A percentile compares a stretch with the other conserved stretches of the same genome.
Conservation (phyloP, 345 rosid species). For the Populus nigra region DNA sequence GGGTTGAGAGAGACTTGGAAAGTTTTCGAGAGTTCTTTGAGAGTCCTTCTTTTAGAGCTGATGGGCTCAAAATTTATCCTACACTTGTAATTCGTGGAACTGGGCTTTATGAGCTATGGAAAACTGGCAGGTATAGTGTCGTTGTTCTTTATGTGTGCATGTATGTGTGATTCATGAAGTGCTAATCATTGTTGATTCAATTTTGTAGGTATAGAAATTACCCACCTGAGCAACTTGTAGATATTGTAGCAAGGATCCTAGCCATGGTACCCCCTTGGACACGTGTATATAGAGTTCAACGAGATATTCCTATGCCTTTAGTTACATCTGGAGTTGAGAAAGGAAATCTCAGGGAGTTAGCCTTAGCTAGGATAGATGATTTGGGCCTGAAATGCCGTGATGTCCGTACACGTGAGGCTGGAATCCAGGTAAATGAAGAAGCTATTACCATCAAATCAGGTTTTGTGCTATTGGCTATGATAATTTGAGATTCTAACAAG, state of each 20-base stretch:
- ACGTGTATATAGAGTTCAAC: conserved; percentile 96
- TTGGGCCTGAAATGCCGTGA: conserved; percentile 96
- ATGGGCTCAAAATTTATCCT: conserved; percentile 97
- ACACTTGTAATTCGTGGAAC: conserved; percentile 99
- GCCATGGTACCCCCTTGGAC: conserved; percentile 99
- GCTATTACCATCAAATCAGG: background rate
- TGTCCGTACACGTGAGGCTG: conserved; percentile 98
- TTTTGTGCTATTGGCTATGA: conserved; percentile 5
- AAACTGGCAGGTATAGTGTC: conserved; percentile 74
- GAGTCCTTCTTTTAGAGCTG: conserved; percentile 92
- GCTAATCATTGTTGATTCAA: background rate
- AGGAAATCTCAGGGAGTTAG: conserved; percentile 97
- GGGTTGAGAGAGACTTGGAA: conserved; percentile 94
- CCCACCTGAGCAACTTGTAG: conserved; percentile 98
- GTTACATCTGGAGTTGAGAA: conserved; percentile 99
- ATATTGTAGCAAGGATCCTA: conserved; percentile 90
- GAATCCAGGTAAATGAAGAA: conserved; percentile 66
- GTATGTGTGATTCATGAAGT: background rate
- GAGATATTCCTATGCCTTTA: conserved; percentile 98
- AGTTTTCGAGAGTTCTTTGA: conserved; percentile 95
- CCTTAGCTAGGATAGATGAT: conserved; percentile 96
- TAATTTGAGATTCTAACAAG: background rate
- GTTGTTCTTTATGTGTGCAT: background rate
- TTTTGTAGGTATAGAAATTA: conserved; percentile 79
- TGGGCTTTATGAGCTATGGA: conserved; percentile 97